Percentiles rank a stretch among this genome's conserved stretches.
Conservation (phyloP, 257 asterid species). For the Solanum paucissectum region DNA sequence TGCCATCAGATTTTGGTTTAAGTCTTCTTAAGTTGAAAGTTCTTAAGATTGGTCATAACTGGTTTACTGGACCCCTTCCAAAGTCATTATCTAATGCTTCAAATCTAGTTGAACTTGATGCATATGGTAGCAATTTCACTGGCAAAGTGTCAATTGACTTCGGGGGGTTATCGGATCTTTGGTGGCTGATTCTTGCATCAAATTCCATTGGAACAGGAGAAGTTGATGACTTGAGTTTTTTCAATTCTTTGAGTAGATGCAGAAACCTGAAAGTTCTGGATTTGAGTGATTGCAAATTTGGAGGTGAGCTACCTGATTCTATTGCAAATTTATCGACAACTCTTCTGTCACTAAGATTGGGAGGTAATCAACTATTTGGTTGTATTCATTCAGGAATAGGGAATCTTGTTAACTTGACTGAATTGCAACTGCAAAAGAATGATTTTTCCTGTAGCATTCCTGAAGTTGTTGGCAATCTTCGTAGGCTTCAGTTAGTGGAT, state of each 20-base stretch:
- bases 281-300: neutral
- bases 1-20: neutral
- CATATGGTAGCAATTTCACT: neutral
- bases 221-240: neutral
- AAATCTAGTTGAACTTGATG: neutral
- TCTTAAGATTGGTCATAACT: neutral
- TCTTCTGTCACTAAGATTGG: neutral
- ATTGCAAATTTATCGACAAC: neutral
- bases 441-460: neutral
- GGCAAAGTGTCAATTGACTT: neutral
- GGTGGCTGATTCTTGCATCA: neutral
- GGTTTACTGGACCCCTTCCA: neutral
- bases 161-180: neutral
- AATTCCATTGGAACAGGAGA: neutral
- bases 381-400: neutral
- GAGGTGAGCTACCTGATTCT: neutral
- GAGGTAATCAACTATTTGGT: neutral
- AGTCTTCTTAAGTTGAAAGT: neutral
- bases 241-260: neutral
- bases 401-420: neutral
- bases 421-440: neutral
- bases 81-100: neutral
- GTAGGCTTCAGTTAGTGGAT: slow-evolving; percentile 2
- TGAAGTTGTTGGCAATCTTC: neutral
- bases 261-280: neutral